Evolutionary conservation across 345 rosid genomes (phyloP), one percentile per base, ranked within the genome.

Genomic region (Eucalyptus cloeziana): DNA sequence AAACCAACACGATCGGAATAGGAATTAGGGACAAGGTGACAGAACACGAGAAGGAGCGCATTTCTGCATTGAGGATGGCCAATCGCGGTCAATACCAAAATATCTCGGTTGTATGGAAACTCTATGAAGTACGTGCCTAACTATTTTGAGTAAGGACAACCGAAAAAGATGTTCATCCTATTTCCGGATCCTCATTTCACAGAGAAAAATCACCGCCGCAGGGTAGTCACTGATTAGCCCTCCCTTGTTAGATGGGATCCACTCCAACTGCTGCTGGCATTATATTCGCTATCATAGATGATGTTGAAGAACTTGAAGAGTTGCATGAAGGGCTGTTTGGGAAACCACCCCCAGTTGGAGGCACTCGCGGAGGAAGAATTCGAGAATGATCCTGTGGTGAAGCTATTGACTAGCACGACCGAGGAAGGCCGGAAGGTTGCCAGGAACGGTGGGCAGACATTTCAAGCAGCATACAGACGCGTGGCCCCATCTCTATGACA

Each of bases 381-480:
- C 44, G 88, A 92, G 89, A 90, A 90, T 51, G 94, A 93, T 91
- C 94, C 94, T 44, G 93, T 67, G 16, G 90, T 92, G 50, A 88
- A 86, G 88, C 93, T 93, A 60, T 69, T 92, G 90, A 90, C 88
- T 37, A 86, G 91, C 37, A 93, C 95, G 30, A 93, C 95, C 56
- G 93, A 93, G 83, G 94, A 93, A 90, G 95, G 94, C 37, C 93
- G 91, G 67, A 93, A 93, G 86, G 95, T 92, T 71, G 94, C 95
- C 43, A 89, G 95, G 93, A 92, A 92, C 76, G 92, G 90, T 7
- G 93, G 93, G 51, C 91, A 91, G 83, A 88, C 95, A 13, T 92
- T 90, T 81, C 90, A 87, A n/a, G 93, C 93, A 27, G 79, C 90
- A 49, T 92, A 91, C 40, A 91, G 91, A 86, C 93, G 93, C 8